Percentiles rank a stretch among this genome's conserved stretches.
Conservation (phyloP, 2,329 filamentous ascomycete genomes). For the Zopfia rhizophila region DNA sequence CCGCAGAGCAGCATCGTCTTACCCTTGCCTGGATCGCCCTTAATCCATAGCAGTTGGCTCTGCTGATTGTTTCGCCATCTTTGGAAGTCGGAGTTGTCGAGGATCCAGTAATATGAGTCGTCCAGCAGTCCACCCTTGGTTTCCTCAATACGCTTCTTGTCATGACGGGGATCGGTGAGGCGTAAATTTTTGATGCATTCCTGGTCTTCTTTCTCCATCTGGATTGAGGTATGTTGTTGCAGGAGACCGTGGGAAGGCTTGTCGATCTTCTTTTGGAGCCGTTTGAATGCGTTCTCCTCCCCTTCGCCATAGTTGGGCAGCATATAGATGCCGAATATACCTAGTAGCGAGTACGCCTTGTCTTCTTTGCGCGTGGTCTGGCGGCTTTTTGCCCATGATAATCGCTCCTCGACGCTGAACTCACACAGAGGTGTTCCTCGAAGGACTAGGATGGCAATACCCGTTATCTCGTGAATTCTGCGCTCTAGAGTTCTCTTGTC, state of each 20-base stretch:
- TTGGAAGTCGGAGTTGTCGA: constrained; percentile 33
- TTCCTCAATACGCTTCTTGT: constrained; percentile 20
- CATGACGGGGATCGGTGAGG: constrained; percentile 13
- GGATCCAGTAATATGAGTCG: constrained; percentile 30
- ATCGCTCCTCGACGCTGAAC: constrained; percentile 27
- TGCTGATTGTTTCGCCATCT: constrained; percentile 33
- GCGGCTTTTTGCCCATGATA: constrained; percentile 30
- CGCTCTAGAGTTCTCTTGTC: constrained; percentile 37
- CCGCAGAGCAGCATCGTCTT: constrained; percentile 47
- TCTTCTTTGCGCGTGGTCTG: constrained; percentile 32
- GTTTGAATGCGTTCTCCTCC: constrained; percentile 18
- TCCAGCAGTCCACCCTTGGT: constrained; percentile 26
- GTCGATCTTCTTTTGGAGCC: constrained; percentile 27
- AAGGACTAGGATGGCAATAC: constrained; percentile 27
- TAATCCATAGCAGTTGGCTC: constrained; percentile 48
- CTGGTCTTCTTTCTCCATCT: no score
- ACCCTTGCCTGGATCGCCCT: constrained; percentile 46
- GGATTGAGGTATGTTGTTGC: no score
- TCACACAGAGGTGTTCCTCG: constrained; percentile 17
- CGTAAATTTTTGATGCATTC: constrained; percentile 13
- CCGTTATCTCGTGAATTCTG: constrained; percentile 34
- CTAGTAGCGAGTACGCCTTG: constrained; percentile 30
- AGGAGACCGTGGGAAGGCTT: constrained; percentile 26
- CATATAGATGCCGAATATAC: constrained; percentile 29
- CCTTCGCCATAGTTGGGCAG: constrained; percentile 24